Conservation (phyloP, 441 rosid species). For the Gossypium davidsonii region DNA sequence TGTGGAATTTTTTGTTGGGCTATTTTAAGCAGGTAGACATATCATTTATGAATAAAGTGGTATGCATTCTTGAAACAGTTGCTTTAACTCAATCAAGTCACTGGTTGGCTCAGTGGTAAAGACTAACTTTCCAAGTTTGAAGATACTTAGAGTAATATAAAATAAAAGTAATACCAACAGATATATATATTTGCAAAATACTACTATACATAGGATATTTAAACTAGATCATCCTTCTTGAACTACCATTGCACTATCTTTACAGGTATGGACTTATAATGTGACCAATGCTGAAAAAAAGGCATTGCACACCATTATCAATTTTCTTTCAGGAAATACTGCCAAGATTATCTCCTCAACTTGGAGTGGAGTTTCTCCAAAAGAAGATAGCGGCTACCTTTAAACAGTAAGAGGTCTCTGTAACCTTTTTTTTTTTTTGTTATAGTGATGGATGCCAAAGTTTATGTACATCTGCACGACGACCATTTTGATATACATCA, state of each 20-base stretch:
- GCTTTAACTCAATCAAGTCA: no score
- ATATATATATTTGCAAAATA: neutral
- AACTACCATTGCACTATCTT: neutral
- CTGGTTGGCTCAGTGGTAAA: no score
- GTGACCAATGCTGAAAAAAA: neutral
- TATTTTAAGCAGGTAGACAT: neutral
- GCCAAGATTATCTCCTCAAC: constrained; percentile 72
- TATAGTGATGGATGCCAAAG: neutral
- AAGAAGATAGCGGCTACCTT: constrained; percentile 73
- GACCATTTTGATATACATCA: constrained; percentile 2
- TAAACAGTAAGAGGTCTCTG: constrained; percentile 30
- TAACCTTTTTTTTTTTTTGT: neutral
- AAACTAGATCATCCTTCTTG: neutral
- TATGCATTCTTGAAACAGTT: neutral
- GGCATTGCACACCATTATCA: neutral
- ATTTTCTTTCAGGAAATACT: constrained; percentile 50
- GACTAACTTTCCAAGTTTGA: neutral
- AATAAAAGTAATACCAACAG: neutral
- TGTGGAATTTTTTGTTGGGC: neutral
- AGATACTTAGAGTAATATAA: neutral
- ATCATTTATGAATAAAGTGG: neutral
- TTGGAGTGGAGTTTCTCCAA: constrained; percentile 61
- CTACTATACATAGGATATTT: neutral
- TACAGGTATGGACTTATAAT: neutral
- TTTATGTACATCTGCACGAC: constrained; percentile 1